Conservation (phyloP, 306 rosid genomes). For the Mimosa bimucronata region DNA sequence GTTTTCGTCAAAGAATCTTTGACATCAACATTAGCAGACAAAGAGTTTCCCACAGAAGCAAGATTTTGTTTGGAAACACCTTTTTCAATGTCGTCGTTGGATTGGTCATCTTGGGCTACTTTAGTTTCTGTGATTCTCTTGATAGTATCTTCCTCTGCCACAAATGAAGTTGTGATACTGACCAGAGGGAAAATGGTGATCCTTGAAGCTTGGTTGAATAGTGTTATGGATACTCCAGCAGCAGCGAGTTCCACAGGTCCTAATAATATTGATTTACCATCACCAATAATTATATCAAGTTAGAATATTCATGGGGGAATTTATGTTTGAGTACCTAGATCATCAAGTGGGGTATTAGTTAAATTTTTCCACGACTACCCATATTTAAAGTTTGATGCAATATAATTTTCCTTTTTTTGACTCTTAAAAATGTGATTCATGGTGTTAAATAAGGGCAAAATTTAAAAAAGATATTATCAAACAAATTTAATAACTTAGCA, state of each 20-base stretch:
- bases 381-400: no score
- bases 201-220: conserved; percentile 97
- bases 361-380: no score
- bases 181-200: conserved; percentile 94
- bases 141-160: conserved; percentile 90
- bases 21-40: background rate
- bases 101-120: background rate
- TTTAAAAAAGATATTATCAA: no score
- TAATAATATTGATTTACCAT: conserved; percentile 16
- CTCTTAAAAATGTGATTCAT: no score
- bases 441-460: no score
- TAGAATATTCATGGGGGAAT: background rate
- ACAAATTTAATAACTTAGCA: no score
- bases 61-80: conserved; percentile 42
- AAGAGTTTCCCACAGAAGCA: background rate
- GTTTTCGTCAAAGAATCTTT: background rate
- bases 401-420: no score
- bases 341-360: no score
- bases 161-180: conserved; percentile 96
- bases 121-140: conserved; percentile 37
- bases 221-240: conserved; percentile 89
- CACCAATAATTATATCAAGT: background rate
- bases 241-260: conserved; percentile 98
- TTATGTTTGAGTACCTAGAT: no score
- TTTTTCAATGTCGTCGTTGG: conserved; percentile 45